Evolutionary conservation across 1,139 yeast genomes (phyloP), one percentile per base, ranked within the genome.

Genomic region (Yamadazyma trypodendri): DNA sequence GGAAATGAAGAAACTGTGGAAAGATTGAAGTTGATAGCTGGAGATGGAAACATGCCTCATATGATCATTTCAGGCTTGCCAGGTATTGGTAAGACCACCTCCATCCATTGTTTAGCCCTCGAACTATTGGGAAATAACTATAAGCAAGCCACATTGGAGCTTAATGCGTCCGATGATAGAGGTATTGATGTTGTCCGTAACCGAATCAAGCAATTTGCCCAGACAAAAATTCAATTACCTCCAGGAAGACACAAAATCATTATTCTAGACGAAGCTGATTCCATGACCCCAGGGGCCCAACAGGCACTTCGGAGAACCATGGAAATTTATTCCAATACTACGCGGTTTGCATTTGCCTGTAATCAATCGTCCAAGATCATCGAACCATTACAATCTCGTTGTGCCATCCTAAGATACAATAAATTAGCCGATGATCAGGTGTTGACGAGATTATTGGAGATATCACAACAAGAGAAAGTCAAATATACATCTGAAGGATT

Each of bases 251-350:
- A 92, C 55, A 92, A 92, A 70, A 86, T 92, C 43, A 77, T 92
- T 46, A 89, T 90, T 38, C 65, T 90, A 45, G 97, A 90, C 61
- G 97, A 90, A 61, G 97, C 97, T 0, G 97, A 92, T 58, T 85
- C 95, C n/a, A 87, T 92, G 90, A 92, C 98, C 0, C 90, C 97
- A 0, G 97, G 96, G 34, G 98, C 98, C 0, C 99, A 92, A 61
- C 96, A 90, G 56, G 99, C 99, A 0, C 68, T 92, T 51, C 76
- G 98, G 63, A 77, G 99, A 57, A 92, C 97, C 1, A 92, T 92
- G 98, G 99, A 92, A 57, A 77, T 92, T 21, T 92, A 88, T 55
- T 85, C 97, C 22, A 84, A 84, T 56, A 84, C 97, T 4, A 92
- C 99, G 4, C 76, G 99, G 52, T 92, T 94, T 69, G 97, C 96